These are phyloP conservation scores for Pestalotiopsis sp. DNA, from an alignment of 2,329 filamentous ascomycete species.

Conservation along the genomic window DNA sequence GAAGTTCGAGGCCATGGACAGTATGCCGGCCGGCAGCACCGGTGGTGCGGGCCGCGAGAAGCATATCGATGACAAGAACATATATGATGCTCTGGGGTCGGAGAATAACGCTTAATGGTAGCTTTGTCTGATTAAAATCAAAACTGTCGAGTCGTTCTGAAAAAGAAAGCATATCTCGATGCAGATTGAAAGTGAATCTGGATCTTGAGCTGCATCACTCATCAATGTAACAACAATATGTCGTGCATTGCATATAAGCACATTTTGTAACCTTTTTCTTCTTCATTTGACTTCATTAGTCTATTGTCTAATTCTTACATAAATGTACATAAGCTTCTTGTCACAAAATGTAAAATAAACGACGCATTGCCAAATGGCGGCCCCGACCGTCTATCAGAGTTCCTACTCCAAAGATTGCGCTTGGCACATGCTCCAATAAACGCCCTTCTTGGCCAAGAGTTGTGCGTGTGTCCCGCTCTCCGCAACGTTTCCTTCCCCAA, in stretches of 20 bases:
- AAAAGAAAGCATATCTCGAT: too few species aligned
- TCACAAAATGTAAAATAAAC: neutral
- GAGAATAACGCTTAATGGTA: neutral
- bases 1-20: constrained; percentile 45
- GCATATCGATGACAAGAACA: constrained; percentile 22
- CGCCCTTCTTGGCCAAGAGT: constrained; percentile 49
- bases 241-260: neutral
- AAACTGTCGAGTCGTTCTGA: too few species aligned
- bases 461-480: constrained; percentile 53
- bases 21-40: constrained; percentile 55
- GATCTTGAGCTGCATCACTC: too few species aligned
- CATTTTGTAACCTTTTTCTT: neutral
- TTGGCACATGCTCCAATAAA: constrained; percentile 55
- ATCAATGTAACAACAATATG: too few species aligned
- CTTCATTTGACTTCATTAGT: neutral
- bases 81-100: constrained; percentile 21
- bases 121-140: neutral
- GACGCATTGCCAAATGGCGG: neutral
- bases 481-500: constrained; percentile 63
- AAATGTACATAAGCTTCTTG: neutral
- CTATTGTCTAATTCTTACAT: neutral
- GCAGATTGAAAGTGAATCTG: too few species aligned
- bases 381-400: neutral
- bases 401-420: constrained; percentile 28
- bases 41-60: constrained; percentile 43